phyloP scores from a whole-genome alignment of 257 asterid species.

The Plantago ovata region DNA sequence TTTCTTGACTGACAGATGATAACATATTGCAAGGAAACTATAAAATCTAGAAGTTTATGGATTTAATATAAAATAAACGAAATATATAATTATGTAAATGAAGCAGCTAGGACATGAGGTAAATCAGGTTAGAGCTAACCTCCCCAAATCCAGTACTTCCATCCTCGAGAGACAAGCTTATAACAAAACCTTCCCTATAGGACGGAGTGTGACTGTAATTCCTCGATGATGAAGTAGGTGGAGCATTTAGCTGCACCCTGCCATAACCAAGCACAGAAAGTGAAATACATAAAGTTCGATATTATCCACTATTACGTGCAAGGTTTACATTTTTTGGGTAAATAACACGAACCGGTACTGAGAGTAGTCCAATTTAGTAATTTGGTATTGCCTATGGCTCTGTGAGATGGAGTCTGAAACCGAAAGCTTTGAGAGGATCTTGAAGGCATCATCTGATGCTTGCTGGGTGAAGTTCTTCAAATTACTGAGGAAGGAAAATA shows the following conservation, averaged over 20 bases:
- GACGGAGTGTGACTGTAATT: slow-evolving; percentile 29
- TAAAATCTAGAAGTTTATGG: too few species aligned
- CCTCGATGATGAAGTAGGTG: slow-evolving; percentile 77
- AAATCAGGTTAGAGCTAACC: slow-evolving; percentile 38
- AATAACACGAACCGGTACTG: slow-evolving; percentile 56
- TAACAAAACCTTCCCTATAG: slow-evolving; percentile 81
- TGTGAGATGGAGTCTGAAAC: slow-evolving; percentile 29
- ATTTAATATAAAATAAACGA: neutral
- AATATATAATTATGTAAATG: neutral
- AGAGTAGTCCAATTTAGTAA: slow-evolving; percentile 69
- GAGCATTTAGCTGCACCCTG: slow-evolving; percentile 83
- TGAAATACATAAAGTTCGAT: neutral
- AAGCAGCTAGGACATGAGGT: slow-evolving; percentile 3
- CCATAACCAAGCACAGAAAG: slow-evolving; percentile 20
- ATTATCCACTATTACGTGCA: slow-evolving; percentile 4
- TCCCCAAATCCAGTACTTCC: slow-evolving; percentile 89
- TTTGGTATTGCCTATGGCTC: slow-evolving; percentile 34
- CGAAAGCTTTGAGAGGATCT: slow-evolving; percentile 50
- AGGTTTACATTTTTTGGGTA: slow-evolving; percentile 9
- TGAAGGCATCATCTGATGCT: slow-evolving; percentile 63
- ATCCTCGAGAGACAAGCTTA: slow-evolving; percentile 66
- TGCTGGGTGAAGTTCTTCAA: slow-evolving; percentile 59
- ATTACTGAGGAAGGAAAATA: slow-evolving; percentile 38
- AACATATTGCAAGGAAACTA: too few species aligned
- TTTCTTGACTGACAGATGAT: too few species aligned